Percentiles rank a stretch among this genome's conserved stretches.
These are phyloP conservation scores for Chlorociboria aeruginascens DNA, from an alignment of 495 filamentous ascomycete species.

Conservation along the genomic window DNA sequence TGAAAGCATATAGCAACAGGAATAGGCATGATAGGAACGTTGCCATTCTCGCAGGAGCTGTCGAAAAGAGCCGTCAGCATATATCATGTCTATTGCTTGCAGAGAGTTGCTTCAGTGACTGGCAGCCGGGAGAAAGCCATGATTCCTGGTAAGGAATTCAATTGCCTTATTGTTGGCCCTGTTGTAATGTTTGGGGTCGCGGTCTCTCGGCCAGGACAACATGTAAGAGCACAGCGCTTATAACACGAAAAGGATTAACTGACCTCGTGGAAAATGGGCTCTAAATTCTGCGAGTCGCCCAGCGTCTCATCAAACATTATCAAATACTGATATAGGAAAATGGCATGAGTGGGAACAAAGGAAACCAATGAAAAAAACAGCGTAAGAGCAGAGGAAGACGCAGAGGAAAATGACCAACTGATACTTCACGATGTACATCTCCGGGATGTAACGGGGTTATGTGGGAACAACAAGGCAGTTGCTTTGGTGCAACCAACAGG, in stretches of 20 bases:
- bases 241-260: too few relatives aligned
- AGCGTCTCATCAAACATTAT: conserved; percentile 18
- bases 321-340: conserved; percentile 1
- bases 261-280: conserved; percentile 7
- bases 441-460: too few relatives aligned
- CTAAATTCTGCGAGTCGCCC: conserved; percentile 9
- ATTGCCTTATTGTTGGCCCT: background rate
- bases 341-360: background rate
- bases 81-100: background rate
- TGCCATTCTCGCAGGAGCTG: conserved; percentile 18
- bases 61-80: conserved; percentile 8
- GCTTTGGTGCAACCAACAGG: background rate
- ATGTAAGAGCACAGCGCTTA: conserved; percentile 1
- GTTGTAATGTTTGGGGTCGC: background rate
- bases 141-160: background rate
- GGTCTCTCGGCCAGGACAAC: background rate
- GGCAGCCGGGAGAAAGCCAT: background rate
- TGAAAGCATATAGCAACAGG: conserved; percentile 8
- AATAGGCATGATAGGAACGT: conserved; percentile 15
- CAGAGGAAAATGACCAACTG: background rate
- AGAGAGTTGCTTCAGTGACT: background rate
- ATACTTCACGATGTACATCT: too few relatives aligned
- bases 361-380: conserved; percentile 4
- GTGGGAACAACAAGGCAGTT: too few relatives aligned
- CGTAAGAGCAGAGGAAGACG: conserved; percentile 3